Evolutionary conservation across 192 early-diverging fungal species (phyloP).

Genomic region (Coemansia sp.): DNA sequence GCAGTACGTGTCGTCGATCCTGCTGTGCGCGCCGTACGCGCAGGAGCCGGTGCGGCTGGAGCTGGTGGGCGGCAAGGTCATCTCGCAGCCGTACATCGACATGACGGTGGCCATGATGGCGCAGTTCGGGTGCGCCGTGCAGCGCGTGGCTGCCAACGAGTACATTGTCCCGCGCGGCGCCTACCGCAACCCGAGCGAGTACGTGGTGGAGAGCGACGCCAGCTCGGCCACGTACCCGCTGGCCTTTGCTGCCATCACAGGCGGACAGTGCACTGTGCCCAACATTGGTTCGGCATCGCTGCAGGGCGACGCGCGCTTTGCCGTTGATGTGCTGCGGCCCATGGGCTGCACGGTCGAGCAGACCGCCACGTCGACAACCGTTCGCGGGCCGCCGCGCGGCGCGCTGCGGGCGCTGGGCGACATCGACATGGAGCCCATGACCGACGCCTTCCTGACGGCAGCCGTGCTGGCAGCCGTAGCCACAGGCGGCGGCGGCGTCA

Average conservation of each 20-base stretch:
- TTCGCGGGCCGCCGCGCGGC: slow-evolving; percentile 75
- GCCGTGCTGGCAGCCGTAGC: slow-evolving; percentile 89
- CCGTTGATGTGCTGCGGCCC: slow-evolving; percentile 78
- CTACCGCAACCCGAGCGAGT: slow-evolving; percentile 79
- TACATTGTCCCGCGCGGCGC: slow-evolving; percentile 76
- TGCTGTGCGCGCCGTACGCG: slow-evolving; percentile 94
- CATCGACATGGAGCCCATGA: slow-evolving; percentile 99
- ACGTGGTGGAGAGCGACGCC: slow-evolving; percentile 93
- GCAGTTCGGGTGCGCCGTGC: slow-evolving; percentile 81
- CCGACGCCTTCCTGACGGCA: slow-evolving; percentile 96
- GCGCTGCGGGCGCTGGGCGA: slow-evolving; percentile 62
- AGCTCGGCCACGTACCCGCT: slow-evolving; percentile 96
- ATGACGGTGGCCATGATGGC: slow-evolving; percentile 99
- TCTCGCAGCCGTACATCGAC: slow-evolving; percentile 97
- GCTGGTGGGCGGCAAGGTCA: slow-evolving; percentile 87
- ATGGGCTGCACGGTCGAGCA: slow-evolving; percentile 94
- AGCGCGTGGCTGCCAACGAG: slow-evolving; percentile 67
- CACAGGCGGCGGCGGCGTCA: slow-evolving; percentile 55
- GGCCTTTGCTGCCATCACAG: slow-evolving; percentile 94
- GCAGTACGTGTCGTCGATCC: slow-evolving; percentile 96
- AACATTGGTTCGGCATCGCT: slow-evolving; percentile 91
- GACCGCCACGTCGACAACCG: slow-evolving; percentile 84
- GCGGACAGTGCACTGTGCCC: slow-evolving; percentile 76
- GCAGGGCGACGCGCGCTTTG: slow-evolving; percentile 90
- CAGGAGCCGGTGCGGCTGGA: slow-evolving; percentile 69